Evolutionary conservation across 768 basidiomycete species (phyloP), one percentile per base, ranked within the genome.

Genomic region (Gloeophyllum trabeum): DNA sequence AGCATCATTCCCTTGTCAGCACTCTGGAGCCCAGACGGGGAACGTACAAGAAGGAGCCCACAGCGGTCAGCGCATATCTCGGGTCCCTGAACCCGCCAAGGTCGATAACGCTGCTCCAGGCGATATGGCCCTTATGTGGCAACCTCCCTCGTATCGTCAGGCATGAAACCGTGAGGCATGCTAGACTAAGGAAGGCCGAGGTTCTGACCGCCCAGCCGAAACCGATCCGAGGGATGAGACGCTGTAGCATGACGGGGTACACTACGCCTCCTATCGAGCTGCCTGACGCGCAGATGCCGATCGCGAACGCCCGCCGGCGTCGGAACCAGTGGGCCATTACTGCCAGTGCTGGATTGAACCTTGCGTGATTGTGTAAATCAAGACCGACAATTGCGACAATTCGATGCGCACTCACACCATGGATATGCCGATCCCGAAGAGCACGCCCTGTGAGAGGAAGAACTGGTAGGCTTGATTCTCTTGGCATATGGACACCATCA

Each of bases 221-320:
- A 1, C 55, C 56, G 30, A 58, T 24, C 5, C 20, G 25, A 2
- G 48, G 40, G 25, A 55, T 48, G 39, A 76, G 55, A 40, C 67
- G 67, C 47, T 74, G 71, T 3, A 76, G 60, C 44, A 77, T 59
- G 28, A 76, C 61, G 3, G 75, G 75, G 47, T 71, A 71, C 14
- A 75, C 40, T 41, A 71, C 65, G 3, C 71, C 74, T 20, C 75
- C 74, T 24, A 71, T 28, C 24, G 71, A 70, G 23, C 52, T 43
- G 5, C 67, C 67, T 20, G 60, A 52, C 0, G 60, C 55, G 19
- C 62, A 54, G 16, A 67, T 32, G 4, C 65, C 66, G 18, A 63
- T 58, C 0, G 64, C 69, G 18, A 64, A 49, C 2, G 58, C 58
- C 5, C 65, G 52, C 13, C 55, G 50, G 4, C 46, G 46, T 12